These are phyloP conservation scores for Cenchrus purpureus DNA, from an alignment of 176 grass and related monocot genomes.

Conservation along the genomic window DNA sequence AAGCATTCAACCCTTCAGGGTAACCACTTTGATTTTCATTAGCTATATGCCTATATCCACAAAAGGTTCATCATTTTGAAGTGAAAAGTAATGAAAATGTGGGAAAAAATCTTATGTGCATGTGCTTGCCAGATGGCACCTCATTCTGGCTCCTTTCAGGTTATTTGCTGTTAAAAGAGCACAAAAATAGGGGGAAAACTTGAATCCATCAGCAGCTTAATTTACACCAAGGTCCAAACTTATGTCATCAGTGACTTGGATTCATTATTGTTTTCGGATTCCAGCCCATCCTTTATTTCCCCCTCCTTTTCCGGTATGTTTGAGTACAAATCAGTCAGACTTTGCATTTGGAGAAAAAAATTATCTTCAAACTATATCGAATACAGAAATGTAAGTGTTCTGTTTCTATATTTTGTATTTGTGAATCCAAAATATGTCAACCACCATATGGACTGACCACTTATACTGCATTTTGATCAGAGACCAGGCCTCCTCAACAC, in stretches of 20 bases:
- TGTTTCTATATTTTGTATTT: not conserved
- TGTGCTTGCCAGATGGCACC: not conserved
- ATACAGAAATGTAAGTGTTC: not conserved
- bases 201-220: not conserved
- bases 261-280: not conserved
- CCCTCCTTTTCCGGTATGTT: not conserved
- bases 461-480: conserved; percentile 28
- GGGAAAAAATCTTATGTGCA: not conserved
- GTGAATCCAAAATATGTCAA: not conserved
- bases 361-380: not conserved
- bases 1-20: conserved; percentile 2
- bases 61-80: not conserved
- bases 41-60: not conserved
- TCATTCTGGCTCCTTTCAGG: not conserved
- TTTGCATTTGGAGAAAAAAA: conserved; percentile 15
- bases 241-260: not conserved
- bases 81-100: conserved; percentile 3
- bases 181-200: not conserved
- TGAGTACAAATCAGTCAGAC: not conserved
- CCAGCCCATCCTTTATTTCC: not conserved
- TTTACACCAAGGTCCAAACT: not conserved
- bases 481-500: not conserved
- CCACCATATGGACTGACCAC: not conserved
- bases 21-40: conserved; percentile 6
- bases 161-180: not conserved